Percentiles rank a stretch among this genome's conserved stretches.
These are phyloP conservation scores for Hura crepitans DNA, from an alignment of 441 rosid genomes.

Conservation along the genomic window DNA sequence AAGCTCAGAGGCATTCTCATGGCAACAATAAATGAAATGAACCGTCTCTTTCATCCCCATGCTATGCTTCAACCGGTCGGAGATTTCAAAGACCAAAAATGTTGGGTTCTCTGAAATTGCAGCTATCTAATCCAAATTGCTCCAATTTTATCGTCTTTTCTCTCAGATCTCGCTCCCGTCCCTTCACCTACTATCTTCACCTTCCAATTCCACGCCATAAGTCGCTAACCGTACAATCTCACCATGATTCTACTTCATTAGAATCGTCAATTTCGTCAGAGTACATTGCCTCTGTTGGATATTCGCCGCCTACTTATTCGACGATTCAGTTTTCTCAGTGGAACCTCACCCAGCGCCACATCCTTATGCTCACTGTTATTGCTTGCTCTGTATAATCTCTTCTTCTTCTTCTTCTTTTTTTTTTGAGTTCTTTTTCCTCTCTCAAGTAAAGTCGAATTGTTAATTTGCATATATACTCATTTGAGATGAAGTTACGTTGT, in stretches of 20 bases:
- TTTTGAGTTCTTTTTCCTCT: neutral
- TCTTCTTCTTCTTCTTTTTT: conserved; percentile 11
- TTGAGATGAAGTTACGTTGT: neutral
- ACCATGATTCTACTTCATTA: conserved; percentile 27
- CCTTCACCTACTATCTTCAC: conserved; percentile 25
- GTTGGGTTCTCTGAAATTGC: conserved; percentile 31
- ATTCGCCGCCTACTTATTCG: conserved; percentile 24
- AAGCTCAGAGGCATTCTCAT: too few species aligned
- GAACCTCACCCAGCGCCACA: conserved; percentile 61
- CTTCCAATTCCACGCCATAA: conserved; percentile 25
- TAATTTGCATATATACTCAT: neutral
- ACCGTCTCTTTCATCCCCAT: too few species aligned
- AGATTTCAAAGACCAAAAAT: conserved; percentile 20
- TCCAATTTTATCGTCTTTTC: neutral
- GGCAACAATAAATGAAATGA: too few species aligned
- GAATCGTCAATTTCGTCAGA: conserved; percentile 37
- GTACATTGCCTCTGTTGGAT: conserved; percentile 54
- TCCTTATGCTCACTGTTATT: conserved; percentile 51
- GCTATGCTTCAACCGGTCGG: neutral
- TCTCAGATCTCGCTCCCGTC: neutral
- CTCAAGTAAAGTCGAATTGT: neutral
- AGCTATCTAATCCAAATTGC: conserved; percentile 10
- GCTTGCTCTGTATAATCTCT: conserved; percentile 51
- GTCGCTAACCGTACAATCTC: conserved; percentile 27
- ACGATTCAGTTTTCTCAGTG: conserved; percentile 47